phyloP scores from a whole-genome alignment of 169 alveolate species.

The Toxoplasma gondii region DNA sequence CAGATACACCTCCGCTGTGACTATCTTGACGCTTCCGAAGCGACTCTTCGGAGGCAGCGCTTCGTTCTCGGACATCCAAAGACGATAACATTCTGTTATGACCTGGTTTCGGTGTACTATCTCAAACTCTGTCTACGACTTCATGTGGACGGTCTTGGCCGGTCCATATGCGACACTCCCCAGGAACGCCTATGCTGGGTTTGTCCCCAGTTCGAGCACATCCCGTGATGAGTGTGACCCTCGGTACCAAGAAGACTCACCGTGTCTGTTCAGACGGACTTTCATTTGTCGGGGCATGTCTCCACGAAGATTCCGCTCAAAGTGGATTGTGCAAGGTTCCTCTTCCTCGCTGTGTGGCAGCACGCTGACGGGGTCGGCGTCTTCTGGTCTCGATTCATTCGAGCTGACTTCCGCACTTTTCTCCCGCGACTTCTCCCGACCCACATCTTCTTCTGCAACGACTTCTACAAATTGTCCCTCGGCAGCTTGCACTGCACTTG shows the following conservation, averaged over 20 bases:
- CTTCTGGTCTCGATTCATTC: neutral
- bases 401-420: neutral
- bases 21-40: no score
- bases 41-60: no score
- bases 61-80: no score
- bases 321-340: constrained; percentile 39
- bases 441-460: neutral
- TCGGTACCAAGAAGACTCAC: neutral
- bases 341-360: neutral
- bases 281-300: constrained; percentile 57
- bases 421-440: neutral
- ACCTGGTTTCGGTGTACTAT: no score
- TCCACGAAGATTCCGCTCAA: constrained; percentile 65
- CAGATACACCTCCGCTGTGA: no score
- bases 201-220: no score
- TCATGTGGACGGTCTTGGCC: no score
- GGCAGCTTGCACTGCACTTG: neutral
- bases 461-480: constrained; percentile 22
- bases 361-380: neutral
- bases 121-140: no score
- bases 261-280: constrained; percentile 22
- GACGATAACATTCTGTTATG: no score
- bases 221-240: no score
- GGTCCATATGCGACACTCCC: no score
- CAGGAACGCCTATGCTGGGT: no score